Percentiles rank a stretch among this genome's conserved stretches.
Conservation (phyloP, 257 asterid genomes). For the Haberlea rhodopensis region DNA sequence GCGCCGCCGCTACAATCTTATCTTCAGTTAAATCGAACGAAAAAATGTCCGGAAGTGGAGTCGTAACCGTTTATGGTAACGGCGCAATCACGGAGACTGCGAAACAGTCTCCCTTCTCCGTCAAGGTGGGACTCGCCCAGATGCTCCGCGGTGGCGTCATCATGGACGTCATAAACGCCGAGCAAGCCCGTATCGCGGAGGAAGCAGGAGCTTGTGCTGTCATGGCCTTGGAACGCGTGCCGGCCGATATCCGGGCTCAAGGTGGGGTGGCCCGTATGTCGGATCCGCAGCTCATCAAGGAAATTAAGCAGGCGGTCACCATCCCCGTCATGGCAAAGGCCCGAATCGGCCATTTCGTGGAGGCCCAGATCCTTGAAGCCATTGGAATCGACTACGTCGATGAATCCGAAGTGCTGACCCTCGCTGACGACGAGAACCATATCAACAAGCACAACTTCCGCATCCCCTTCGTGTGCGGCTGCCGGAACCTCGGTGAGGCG, state of each 20-base stretch:
- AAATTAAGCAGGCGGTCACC: slow-evolving; percentile 80
- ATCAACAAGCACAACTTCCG: slow-evolving; percentile 90
- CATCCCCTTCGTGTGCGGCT: slow-evolving; percentile 94
- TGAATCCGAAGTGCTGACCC: slow-evolving; percentile 82
- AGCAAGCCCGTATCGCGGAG: slow-evolving; percentile 93
- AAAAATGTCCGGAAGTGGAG: slow-evolving; percentile 90
- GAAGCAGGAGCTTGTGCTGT: slow-evolving; percentile 97
- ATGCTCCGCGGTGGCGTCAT: slow-evolving; percentile 97
- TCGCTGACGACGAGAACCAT: slow-evolving; percentile 76
- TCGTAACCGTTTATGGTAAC: slow-evolving; percentile 81
- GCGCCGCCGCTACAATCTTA: neutral
- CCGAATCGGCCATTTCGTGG: slow-evolving; percentile 83
- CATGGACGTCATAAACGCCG: slow-evolving; percentile 91
- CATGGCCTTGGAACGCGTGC: slow-evolving; percentile 93
- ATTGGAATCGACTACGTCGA: slow-evolving; percentile 82
- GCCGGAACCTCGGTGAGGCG: slow-evolving; percentile 93
- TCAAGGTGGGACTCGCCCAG: slow-evolving; percentile 89
- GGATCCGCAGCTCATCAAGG: slow-evolving; percentile 82
- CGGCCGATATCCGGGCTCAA: slow-evolving; percentile 86
- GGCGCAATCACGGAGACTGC: slow-evolving; percentile 83
- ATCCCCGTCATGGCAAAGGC: slow-evolving; percentile 96
- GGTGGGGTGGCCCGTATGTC: slow-evolving; percentile 98
- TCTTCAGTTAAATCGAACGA: neutral
- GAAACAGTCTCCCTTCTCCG: slow-evolving; percentile 83
- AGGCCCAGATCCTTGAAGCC: slow-evolving; percentile 88